Evolutionary conservation across 179 eudicot genomes (phyloP), one percentile per base, ranked within the genome.

Genomic region (Silene vulgaris): DNA sequence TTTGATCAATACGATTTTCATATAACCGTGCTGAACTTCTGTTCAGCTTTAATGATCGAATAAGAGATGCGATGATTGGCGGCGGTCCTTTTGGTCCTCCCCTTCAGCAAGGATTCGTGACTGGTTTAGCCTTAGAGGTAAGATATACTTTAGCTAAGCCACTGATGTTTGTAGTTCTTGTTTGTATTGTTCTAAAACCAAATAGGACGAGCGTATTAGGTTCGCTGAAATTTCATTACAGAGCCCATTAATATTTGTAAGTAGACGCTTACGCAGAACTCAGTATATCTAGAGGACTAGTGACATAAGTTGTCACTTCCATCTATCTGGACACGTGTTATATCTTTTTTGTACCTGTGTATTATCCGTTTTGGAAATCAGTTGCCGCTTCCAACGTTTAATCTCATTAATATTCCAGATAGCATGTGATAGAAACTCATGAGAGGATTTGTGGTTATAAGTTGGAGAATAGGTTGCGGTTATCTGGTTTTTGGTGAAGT

Each of bases 51-150:
- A 95, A 95, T 77, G 99, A 95, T 80, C 91, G 99, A 74, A 88
- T 95, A 65, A 89, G 99, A 75, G 99, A 95, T 87, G 97, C 99
- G 45, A 76, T 89, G 82, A 89, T 87, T 77, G 99, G 99, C 60
- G 99, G 99, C 72, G 90, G 96, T 80, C 99, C 99, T 37, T 95
- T 95, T 86, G 99, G 99, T 77, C 89, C 89, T 75, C 92, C 90
- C 45, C 97, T 95, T 83, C 97, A 90, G 79, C 99, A 95, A 86
- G 99, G 99, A 74, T 95, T 90, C 75, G 85, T 89, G 72, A 95
- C 99, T 71, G 99, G 99, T 76, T 84, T 95, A 69, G 80, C 84
- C 30, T 85, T 92, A 84, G 90, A 92, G 97, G 99, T 92, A 87
- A 81, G 73, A 75, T 21, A 19, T 72, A 19, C 14, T 63, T 59